phyloP scores from a whole-genome alignment of 2,329 filamentous ascomycete genomes.

The Talaromyces sp. region DNA sequence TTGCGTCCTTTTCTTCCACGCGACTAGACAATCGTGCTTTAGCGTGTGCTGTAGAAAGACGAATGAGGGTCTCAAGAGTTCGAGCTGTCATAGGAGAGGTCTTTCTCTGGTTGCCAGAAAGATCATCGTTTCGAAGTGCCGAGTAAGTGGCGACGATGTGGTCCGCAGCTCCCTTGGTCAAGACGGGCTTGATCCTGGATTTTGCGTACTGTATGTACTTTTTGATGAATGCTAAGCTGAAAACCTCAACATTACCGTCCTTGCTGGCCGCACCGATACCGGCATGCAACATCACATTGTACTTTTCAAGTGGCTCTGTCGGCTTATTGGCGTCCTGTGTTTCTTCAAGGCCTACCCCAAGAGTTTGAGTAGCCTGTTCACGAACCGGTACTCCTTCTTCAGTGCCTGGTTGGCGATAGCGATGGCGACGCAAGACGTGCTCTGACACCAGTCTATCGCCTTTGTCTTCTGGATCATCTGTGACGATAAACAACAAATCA shows the following conservation, averaged over 20 bases:
- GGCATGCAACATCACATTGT: constrained; percentile 89
- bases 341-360: constrained; percentile 79
- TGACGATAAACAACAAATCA: constrained; percentile 94
- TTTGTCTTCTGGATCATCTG: constrained; percentile 94
- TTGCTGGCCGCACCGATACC: constrained; percentile 75
- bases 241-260: constrained; percentile 73
- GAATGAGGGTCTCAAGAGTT: constrained; percentile 96
- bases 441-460: constrained; percentile 88
- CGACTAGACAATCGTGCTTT: constrained; percentile 83
- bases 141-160: constrained; percentile 90
- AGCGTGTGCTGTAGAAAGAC: constrained; percentile 90
- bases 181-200: constrained; percentile 76
- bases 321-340: constrained; percentile 65
- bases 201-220: constrained; percentile 99
- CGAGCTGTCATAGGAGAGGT: constrained; percentile 94
- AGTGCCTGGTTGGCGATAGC: constrained; percentile 83
- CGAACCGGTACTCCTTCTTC: constrained; percentile 94
- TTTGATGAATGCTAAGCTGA: constrained; percentile 97
- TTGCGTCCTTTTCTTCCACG: constrained; percentile 83
- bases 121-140: constrained; percentile 87
- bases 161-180: constrained; percentile 87
- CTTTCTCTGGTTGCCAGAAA: constrained; percentile 86
- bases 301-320: constrained; percentile 93
- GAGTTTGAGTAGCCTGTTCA: constrained; percentile 74
- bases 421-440: constrained; percentile 94